Base-by-base conservation (phyloP, 2,329 filamentous ascomycete genomes). In the Fusarium sp. region DNA sequence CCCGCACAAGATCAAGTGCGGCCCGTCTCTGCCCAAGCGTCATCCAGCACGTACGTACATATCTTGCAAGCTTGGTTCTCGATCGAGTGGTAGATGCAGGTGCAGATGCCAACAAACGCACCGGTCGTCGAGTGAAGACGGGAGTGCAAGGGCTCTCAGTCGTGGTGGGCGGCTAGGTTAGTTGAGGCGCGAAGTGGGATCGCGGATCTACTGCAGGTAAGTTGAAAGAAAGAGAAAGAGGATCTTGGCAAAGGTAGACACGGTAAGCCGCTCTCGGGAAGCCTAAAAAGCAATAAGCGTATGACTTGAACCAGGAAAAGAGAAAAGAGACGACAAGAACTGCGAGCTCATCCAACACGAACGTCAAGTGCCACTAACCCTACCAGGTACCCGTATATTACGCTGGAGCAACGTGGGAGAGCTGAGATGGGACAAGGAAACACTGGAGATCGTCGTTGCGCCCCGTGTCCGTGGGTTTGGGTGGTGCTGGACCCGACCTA, bases 391-490 rank as follows among this genome's bases (percentile, higher is more conserved):
- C 31, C 31, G 11, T 33, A 33, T n/a, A 37, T 37, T 19, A 37
- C 36, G 36, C 15, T 37, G 36, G 36, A 37, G 36, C 36, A 37
- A 37, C 33, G 36, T 51, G 50, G 43, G 33, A 48, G 57, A 58
- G 52, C 51, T 54, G 49, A 66, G 49, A 57, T 42, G 49, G 49
- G 61, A 63, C 49, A 54, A 47, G 66, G 43, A 68, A 60, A 68
- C 62, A 58, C 19, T 19, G 53, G 66, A 53, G 67, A 69, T 69
- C 67, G 67, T 58, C 67, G 47, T 56, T 38, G 58, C 63, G 66
- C 66, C 62, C 66, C 67, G 65, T 66, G 65, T 59, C 67, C 67
- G 56, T 68, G 67, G 67, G 56, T 70, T 69, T 70, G 67, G 67
- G 67, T 69, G 66, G 65, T 67, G 57, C 65, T 33, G 50, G 63